These are phyloP conservation scores for Hanseniaspora guilliermondii DNA, from an alignment of 805 yeast species.

Conservation along the genomic window DNA sequence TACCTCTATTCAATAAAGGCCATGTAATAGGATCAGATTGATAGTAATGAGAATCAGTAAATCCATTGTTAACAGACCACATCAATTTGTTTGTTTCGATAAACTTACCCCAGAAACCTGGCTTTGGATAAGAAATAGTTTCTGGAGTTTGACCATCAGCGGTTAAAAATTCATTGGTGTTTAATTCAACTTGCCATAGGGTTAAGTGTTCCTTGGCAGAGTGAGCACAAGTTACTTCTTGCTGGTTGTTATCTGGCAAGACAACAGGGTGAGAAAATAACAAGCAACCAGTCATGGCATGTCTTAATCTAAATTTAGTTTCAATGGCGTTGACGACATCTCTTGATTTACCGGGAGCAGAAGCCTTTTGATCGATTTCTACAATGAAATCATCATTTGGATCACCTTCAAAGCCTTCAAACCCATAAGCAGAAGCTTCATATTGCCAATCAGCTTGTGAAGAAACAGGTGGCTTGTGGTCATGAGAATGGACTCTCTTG, in stretches of 20 bases:
- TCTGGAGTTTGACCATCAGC: constrained; percentile 28
- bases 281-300: constrained; percentile 68
- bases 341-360: constrained; percentile 42
- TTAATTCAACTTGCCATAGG: constrained; percentile 65
- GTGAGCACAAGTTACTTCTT: constrained; percentile 69
- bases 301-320: constrained; percentile 60
- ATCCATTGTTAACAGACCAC: constrained; percentile 66
- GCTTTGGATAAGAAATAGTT: constrained; percentile 40
- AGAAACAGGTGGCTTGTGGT: constrained; percentile 65
- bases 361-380: constrained; percentile 48
- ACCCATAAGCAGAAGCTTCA: constrained; percentile 69
- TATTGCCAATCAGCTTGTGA: constrained; percentile 66
- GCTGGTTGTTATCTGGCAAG: constrained; percentile 79
- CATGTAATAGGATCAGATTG: constrained; percentile 62
- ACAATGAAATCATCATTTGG: constrained; percentile 73
- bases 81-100: constrained; percentile 55
- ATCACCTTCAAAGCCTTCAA: constrained; percentile 65
- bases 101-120: constrained; percentile 47
- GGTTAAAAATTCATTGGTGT: constrained; percentile 39
- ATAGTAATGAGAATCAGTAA: constrained; percentile 57
- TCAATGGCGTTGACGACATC: constrained; percentile 49
- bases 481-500: constrained; percentile 71
- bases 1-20: constrained; percentile 69
- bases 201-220: constrained; percentile 51
- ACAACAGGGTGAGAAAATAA: constrained; percentile 64